Evolutionary conservation across 139 green algal genomes (phyloP).

Genomic region (Picochlorum sp.): DNA sequence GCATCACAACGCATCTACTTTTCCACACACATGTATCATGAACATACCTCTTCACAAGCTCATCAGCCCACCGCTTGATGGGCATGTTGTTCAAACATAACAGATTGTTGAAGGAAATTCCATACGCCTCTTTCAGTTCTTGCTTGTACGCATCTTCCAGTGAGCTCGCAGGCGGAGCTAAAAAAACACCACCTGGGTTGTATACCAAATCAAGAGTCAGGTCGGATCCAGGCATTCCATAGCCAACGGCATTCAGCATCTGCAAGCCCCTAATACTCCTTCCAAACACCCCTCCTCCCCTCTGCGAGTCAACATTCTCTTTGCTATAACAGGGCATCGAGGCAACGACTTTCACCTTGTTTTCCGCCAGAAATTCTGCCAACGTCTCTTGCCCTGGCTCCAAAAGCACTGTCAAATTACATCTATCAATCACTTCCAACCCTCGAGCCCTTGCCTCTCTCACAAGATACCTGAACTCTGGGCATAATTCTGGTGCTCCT

Average conservation of each 20-base stretch:
- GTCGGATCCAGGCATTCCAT: conserved; percentile 54
- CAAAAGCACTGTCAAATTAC: conserved; percentile 95
- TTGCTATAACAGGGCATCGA: conserved; percentile 88
- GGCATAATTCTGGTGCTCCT: conserved; percentile 84
- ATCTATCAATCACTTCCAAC: conserved; percentile 91
- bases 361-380: conserved; percentile 71
- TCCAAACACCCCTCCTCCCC: conserved; percentile 83
- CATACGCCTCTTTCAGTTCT: conserved; percentile 61
- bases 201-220: conserved; percentile 92
- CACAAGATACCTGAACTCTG: conserved; percentile 83
- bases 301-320: conserved; percentile 84
- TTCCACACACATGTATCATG: neutral
- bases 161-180: conserved; percentile 43
- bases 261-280: conserved; percentile 64
- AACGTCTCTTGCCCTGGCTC: conserved; percentile 91
- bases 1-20: neutral
- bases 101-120: conserved; percentile 80
- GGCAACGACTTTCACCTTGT: conserved; percentile 83
- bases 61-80: conserved; percentile 94
- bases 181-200: conserved; percentile 81
- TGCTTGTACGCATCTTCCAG: conserved; percentile 35
- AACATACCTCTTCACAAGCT: conserved; percentile 32
- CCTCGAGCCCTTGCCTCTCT: conserved; percentile 51
- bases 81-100: conserved; percentile 99
- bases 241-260: conserved; percentile 75